Conservation (phyloP, 495 filamentous ascomycete genomes). For the Penicillium arizonense region DNA sequence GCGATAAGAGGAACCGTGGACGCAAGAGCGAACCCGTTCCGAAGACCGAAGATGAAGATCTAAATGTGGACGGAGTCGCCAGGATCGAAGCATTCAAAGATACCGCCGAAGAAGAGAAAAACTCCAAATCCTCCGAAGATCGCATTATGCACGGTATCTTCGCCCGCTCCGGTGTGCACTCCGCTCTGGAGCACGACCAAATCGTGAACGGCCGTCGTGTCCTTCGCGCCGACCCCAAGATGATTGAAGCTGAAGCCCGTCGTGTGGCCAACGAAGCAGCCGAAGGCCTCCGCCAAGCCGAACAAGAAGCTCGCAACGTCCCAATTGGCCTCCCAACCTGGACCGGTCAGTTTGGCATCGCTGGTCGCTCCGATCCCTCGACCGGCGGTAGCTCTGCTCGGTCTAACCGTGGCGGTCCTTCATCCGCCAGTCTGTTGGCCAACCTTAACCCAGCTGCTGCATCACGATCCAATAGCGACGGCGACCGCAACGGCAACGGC, state of each 20-base stretch:
- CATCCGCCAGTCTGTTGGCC: constrained; percentile 57
- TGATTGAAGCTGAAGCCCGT: constrained; percentile 78
- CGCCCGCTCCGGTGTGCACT: constrained; percentile 76
- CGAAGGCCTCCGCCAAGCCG: constrained; percentile 66
- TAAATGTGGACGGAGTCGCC: constrained; percentile 58
- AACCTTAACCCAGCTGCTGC: constrained; percentile 48
- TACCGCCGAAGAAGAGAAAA: constrained; percentile 41
- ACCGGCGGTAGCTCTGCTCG: constrained; percentile 32
- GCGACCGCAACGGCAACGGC: constrained; percentile 4
- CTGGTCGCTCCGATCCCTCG: constrained; percentile 53
- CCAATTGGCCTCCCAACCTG: constrained; percentile 88
- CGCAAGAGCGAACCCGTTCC: constrained; percentile 16
- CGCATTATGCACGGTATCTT: constrained; percentile 87
- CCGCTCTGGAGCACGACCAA: constrained; percentile 82
- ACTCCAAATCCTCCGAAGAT: constrained; percentile 45
- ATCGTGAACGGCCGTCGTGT: constrained; percentile 70
- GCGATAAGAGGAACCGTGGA: constrained; percentile 6
- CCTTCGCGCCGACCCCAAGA: constrained; percentile 63
- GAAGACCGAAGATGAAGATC: constrained; percentile 24
- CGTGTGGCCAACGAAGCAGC: constrained; percentile 76
- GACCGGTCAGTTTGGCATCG: constrained; percentile 80
- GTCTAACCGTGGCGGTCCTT: constrained; percentile 41
- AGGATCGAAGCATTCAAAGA: constrained; percentile 54
- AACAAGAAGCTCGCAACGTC: constrained; percentile 64
- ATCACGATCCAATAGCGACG: neutral